Base-by-base conservation (phyloP, 2,329 filamentous ascomycete genomes). In the Fusarium gaditjirri region DNA sequence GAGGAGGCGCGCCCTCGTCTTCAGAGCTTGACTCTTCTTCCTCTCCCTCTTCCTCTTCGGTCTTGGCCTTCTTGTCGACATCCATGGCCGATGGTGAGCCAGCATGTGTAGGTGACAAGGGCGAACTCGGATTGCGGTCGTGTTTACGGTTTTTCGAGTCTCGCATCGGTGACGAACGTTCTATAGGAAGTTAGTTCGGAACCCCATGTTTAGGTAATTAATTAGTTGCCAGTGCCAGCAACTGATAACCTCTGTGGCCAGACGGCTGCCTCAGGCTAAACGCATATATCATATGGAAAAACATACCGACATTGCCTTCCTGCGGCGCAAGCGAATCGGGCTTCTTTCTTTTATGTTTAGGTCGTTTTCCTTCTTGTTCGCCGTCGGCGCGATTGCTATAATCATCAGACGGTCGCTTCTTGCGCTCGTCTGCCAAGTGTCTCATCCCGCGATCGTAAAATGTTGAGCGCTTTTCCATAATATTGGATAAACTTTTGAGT, bases 291-390 rank as follows among this genome's bases (percentile, higher is more conserved):
- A 38, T 41, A 38, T 41, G 49, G 25, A 53, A 44, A 49, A 46
- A 33, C 80, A 59, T 78, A 83, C 80, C 80, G 52, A 72, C 68
- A 47, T 75, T 78, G 47, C 74, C 75, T 35, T 75, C 80, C 69
- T 93, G 89, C 13, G 89, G 86, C 65, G 85, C 85, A 36, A 88
- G 83, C 59, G 81, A 85, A 64, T 91, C 90, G 12, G 88, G 93
- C 82, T 94, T 94, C 79, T 93, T 91, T 84, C 93, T 94, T 86
- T 93, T 94, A 72, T 92, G 87, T 80, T 95, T 94, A 29, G 85
- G 83, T 78, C 89, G 88, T 76, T 89, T 89, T 27, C 83, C 81
- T 57, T 86, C 84, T 68, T 84, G 84, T 47, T 88, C 87, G 33
- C 81, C 86, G 58, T 85, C 78, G 68, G 72, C 84, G 75, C 85